Evolutionary conservation across 78 protist genomes (phyloP), one percentile per base, ranked within the genome.

Genomic region (Dictyostelium capitatum): DNA sequence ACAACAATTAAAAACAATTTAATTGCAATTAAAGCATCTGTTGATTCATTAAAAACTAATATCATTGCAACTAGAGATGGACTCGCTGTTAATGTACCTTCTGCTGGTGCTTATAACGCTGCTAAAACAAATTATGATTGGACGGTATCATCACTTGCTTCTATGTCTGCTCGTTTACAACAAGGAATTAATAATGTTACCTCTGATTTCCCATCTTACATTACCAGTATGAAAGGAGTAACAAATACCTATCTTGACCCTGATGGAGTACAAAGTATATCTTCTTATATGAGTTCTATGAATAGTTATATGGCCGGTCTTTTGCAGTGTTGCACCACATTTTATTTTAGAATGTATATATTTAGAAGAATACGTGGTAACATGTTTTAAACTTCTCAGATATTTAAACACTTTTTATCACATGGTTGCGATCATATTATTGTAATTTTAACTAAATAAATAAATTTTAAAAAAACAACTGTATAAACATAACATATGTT

Each of bases 291-390:
- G 69, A 0, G 37, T 19, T n/a, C 69, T 23, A 23, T 20, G 30
- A 23, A 23, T 15, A 6, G 1, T 59, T 0, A 0, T 30, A 23
- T 59, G 30, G 32, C 23, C 3, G 10, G 0, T 4, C 0, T 6
- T 59, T 59, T 59, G 9, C 1, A 3, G 0, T 4, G 11, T 23
- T 1, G 19, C 20, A 59, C 20, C n/a, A 0, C 23, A 0, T 0
- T 59, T 23, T 59, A 3, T 59, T 0, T 30, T 1, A 59, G 23
- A 59, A 1, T 23, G 7, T 59, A 59, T 15, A 23, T 59, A 9
- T 59, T 23, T n/a, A 59, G 23, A 59, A 59, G 69, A 59, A 23
- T 59, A 59, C 69, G 69, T 59, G 69, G 69, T 59, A 14, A 10
- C 23, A 59, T 59, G 6, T 59, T 59, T 59, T 59, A 59, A 59